A percentile compares a stretch with the other conserved stretches of the same genome.
Evolutionary conservation across 306 rosid species (phyloP).

Genomic region (Trifolium dubium): DNA sequence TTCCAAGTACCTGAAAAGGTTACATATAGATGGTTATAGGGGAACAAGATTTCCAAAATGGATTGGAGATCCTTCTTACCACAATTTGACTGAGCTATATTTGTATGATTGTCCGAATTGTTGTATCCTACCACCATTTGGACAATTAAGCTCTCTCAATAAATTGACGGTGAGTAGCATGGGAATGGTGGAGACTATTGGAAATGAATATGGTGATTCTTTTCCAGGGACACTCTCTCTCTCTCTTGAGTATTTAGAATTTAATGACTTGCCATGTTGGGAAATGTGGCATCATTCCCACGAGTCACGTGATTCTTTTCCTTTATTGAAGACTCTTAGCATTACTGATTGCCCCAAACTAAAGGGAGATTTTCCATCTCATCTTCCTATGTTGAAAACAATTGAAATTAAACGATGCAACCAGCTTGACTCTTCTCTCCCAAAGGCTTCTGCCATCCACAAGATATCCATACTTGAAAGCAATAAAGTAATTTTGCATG

Average conservation of each 20-base stretch:
- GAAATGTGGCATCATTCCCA: not conserved
- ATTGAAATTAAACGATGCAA: not conserved
- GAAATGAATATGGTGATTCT: not conserved
- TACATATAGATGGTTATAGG: accelerated
- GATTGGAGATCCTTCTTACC: conserved; percentile 8
- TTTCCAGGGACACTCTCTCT: not conserved
- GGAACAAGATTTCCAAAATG: not conserved
- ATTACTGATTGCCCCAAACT: not conserved
- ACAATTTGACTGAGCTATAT: not conserved
- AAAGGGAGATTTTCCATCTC: conserved; percentile 9
- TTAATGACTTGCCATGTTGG: not conserved
- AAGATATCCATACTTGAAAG: accelerated
- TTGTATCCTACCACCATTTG: conserved; percentile 5
- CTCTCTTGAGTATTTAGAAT: not conserved
- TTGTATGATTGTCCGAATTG: not conserved
- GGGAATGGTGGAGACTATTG: too few species aligned
- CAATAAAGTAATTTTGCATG: not conserved
- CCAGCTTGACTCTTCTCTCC: not conserved
- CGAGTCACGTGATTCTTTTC: not conserved
- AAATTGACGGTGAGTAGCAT: accelerated
- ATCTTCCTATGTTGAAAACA: conserved; percentile 7
- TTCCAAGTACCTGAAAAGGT: not conserved
- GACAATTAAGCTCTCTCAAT: not conserved
- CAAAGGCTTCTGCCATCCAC: not conserved
- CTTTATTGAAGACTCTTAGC: not conserved